Evolutionary conservation across 352 stramenopile genomes (phyloP), one percentile per base, ranked within the genome.

Genomic region (Globisporangium spinosum): DNA sequence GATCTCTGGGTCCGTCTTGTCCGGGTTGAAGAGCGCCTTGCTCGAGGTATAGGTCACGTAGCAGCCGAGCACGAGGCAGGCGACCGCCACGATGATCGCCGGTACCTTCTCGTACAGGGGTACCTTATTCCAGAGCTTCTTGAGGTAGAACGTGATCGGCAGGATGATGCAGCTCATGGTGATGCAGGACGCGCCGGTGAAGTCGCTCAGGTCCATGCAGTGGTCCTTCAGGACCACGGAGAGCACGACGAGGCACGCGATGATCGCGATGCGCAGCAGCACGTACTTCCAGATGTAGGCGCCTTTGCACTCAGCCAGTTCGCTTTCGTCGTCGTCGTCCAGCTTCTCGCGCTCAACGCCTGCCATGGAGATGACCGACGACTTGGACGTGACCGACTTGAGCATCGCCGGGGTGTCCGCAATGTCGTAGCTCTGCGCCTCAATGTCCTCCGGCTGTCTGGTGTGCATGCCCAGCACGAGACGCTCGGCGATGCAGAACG

Each of bases 61-160:
- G 40, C 40, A 49, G 10, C 35, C 35, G 35, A 40, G 35, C 35
- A 40, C 35, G 35, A 40, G 35, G 13, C 69, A 55, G 65, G 71
- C 25, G 77, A n/a, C 10, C 75, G 53, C 27, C 71, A 70, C 17
- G 10, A 97, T 83, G 61, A 97, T 97, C 8, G 74, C 80, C 13
- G 77, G 57, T 34, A 65, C 78, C 76, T 90, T 83, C 56, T 81
- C 77, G 80, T 96, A 85, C 58, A 91, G 77, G 29, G 96, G 65
- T 3, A 97, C 62, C 1, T 89, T 89, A 4, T 89, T 86, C n/a
- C 86, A 78, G 57, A 72, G 77, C 0, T 43, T 72, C 5, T 65
- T 62, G 9, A 65, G 47, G 49, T 56, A 56, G 49, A 56, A 56
- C 49, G 17, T 10, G 7, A 56, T 40, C 35, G 35, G 35, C 35